A percentile compares a stretch with the other conserved stretches of the same genome.
phyloP scores from a whole-genome alignment of 306 rosid species.

The Prunus davidiana region DNA sequence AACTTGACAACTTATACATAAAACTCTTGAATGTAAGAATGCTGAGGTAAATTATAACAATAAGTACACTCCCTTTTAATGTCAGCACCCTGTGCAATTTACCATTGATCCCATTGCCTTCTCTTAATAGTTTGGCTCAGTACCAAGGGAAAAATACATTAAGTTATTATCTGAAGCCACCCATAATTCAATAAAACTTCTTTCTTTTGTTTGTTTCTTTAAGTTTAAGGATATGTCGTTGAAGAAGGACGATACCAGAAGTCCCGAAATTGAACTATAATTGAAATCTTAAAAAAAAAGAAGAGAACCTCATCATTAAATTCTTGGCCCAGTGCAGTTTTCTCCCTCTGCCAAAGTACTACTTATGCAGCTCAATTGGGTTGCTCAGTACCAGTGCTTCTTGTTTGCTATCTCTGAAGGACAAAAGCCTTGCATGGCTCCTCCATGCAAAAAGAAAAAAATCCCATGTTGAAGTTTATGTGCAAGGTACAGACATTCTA shows the following conservation, averaged over 20 bases:
- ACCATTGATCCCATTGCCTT: not conserved
- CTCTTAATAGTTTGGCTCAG: not conserved
- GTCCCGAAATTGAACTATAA: slow-evolving; percentile 6
- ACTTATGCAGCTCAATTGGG: not conserved
- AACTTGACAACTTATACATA: not conserved
- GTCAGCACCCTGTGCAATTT: not conserved
- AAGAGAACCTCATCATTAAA: slow-evolving; percentile 13
- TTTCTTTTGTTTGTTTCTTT: not conserved
- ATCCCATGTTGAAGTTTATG: slow-evolving; percentile 3
- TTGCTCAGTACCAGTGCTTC: not conserved
- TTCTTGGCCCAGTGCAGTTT: not conserved
- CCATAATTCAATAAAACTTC: not conserved
- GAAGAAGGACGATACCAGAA: slow-evolving; percentile 8
- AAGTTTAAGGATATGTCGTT: not conserved
- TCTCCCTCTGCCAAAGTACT: not conserved
- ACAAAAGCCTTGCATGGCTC: slow-evolving; percentile 3
- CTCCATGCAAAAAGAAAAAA: slow-evolving; percentile 3
- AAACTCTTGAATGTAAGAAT: not conserved
- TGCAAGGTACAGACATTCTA: not conserved
- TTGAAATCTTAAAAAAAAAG: not conserved
- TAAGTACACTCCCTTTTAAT: not conserved
- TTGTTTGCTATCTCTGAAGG: slow-evolving; percentile 4
- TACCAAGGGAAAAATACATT: not conserved
- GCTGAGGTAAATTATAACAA: not conserved
- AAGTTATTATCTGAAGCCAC: not conserved